Evolutionary conservation across 345 rosid genomes (phyloP).

Genomic region (Lumnitzera littorea): DNA sequence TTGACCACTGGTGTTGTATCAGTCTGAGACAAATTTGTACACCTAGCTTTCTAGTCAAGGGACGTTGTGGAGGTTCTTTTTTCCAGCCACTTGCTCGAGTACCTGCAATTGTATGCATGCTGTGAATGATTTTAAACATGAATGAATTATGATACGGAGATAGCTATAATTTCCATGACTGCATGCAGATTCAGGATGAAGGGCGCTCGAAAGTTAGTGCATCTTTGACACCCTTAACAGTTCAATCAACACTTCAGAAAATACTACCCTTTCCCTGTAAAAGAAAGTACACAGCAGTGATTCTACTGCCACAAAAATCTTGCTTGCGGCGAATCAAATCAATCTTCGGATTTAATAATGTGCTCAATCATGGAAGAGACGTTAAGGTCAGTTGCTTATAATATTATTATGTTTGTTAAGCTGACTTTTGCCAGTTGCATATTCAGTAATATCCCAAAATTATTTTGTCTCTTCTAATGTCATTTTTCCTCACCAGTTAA

Average conservation of each 20-base stretch:
- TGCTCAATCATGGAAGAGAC: slow-evolving; percentile 23
- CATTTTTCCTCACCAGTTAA: no score
- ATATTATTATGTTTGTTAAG: not conserved
- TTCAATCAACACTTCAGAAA: slow-evolving; percentile 53
- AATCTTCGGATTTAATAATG: slow-evolving; percentile 21
- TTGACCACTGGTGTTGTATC: no score
- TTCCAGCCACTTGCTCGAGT: no score
- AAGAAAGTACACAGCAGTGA: slow-evolving; percentile 67
- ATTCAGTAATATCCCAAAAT: not conserved
- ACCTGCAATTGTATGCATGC: no score
- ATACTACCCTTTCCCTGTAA: slow-evolving; percentile 71
- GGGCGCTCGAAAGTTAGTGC: slow-evolving; percentile 61
- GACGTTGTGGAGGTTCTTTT: no score
- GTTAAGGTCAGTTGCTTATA: slow-evolving; percentile 47
- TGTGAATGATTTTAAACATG: no score
- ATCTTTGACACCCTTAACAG: slow-evolving; percentile 45
- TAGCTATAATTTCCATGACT: not conserved
- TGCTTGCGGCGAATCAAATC: slow-evolving; percentile 39
- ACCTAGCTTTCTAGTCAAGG: no score
- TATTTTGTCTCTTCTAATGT: not conserved
- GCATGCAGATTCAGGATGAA: slow-evolving; percentile 57
- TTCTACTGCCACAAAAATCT: slow-evolving; percentile 68
- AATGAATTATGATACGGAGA: no score
- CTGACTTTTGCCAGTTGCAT: not conserved
- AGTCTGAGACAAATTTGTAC: not conserved